Evolutionary conservation across 2,329 filamentous ascomycete genomes (phyloP), one percentile per base, ranked within the genome.

Genomic region (Paecilomyces sp.): DNA sequence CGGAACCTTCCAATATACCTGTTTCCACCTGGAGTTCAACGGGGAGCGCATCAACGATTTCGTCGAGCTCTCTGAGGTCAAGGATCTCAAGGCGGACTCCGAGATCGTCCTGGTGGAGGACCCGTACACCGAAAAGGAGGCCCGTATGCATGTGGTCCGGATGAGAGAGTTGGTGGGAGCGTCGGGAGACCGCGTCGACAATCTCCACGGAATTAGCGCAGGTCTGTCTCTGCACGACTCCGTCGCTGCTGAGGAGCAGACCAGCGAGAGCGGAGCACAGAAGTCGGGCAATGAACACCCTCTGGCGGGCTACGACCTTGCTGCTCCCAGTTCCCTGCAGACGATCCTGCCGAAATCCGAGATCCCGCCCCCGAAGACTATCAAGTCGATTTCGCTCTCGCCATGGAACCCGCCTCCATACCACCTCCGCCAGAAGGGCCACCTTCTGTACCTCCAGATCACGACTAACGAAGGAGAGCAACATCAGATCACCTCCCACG

Each of bases 51-150:
- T 99, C 82, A 97, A 97, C 75, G 94, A 99, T 77, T 97, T 94
- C 69, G 85, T 95, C 61, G 89, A 95, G 74, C 84, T 99, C 63
- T 92, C 91, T 58, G 93, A 99, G 72, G 89, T 99, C 58, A 83
- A 89, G 55, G 91, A 85, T 59, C 84, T 99, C 58, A 85, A 85
- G 57, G 77, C 88, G 34, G 87, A 92, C 63, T 89, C 92, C 36
- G 89, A 92, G 69, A 83, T 97, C 60, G 84, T 83, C 58, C 79
- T 99, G 67, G 86, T 97, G 58, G 89, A 97, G 77, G 94, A 99
- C 71, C 91, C 95, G 54, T 99, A 99, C 76, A 99, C 91, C 52
- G 94, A 99, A 80, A 97, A 96, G 80, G 94, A 99, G 78, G 93
- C 94, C 31, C 88, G 95, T 65, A 89, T 99, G 81, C 94, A 99